These are phyloP conservation scores for Tylopilus felleus DNA, from an alignment of 768 basidiomycete species.

Conservation along the genomic window DNA sequence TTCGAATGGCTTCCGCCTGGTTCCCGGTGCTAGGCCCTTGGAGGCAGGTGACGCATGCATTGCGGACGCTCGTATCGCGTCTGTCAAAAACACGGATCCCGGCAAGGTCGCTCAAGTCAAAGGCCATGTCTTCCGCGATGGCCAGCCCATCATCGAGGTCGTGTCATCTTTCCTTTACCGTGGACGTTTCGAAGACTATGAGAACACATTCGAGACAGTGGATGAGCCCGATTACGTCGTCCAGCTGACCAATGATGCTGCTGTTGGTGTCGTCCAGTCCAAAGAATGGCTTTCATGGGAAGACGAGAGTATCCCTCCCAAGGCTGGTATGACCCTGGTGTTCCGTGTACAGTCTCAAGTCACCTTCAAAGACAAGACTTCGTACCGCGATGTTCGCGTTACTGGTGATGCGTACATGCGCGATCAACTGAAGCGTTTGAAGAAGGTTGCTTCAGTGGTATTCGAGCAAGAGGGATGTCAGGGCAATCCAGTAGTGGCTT, in stretches of 20 bases:
- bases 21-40: constrained; percentile 74
- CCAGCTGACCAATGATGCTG: constrained; percentile 67
- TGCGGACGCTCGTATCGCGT: constrained; percentile 83
- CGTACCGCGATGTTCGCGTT: constrained; percentile 77
- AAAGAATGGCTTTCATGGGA: constrained; percentile 99
- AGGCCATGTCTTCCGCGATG: constrained; percentile 74
- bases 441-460: constrained; percentile 85
- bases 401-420: constrained; percentile 83
- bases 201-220: constrained; percentile 92
- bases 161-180: constrained; percentile 96
- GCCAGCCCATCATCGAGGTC: constrained; percentile 86
- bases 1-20: constrained; percentile 91
- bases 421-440: constrained; percentile 81
- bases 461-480: constrained; percentile 84
- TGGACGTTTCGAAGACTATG: constrained; percentile 88
- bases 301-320: constrained; percentile 72
- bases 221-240: constrained; percentile 90
- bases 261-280: constrained; percentile 85
- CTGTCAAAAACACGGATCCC: constrained; percentile 84
- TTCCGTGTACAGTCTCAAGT: constrained; percentile 88
- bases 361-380: constrained; percentile 87
- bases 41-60: constrained; percentile 86
- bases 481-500: constrained; percentile 91
- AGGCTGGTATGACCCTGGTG: constrained; percentile 77
- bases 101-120: constrained; percentile 94